phyloP scores from a whole-genome alignment of 2,329 filamentous ascomycete species.

The Pseudogymnoascus sp. region DNA sequence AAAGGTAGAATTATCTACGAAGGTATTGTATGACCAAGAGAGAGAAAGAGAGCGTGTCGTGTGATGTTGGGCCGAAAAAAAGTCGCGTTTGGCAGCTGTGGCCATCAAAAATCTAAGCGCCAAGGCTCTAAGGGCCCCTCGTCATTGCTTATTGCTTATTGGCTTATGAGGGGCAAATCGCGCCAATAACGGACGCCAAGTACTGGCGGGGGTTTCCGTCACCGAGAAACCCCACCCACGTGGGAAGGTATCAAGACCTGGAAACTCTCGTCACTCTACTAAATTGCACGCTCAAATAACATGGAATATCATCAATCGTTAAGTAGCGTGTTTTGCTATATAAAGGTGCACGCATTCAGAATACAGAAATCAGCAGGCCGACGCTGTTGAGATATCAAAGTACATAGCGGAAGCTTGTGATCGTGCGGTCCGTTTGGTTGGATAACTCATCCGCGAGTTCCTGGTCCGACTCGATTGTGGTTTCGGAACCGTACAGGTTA shows the following conservation, averaged over 20 bases:
- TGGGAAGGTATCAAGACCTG: no score
- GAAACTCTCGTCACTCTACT: no score
- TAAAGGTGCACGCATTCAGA: neutral
- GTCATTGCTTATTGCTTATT: neutral
- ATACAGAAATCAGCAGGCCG: neutral
- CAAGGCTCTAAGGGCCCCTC: neutral
- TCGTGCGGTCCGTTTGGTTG: constrained; percentile 2
- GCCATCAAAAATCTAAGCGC: neutral
- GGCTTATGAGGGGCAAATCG: neutral
- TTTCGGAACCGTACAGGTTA: neutral
- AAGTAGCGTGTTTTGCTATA: neutral
- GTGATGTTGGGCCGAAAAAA: neutral
- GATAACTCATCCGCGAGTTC: constrained; percentile 10
- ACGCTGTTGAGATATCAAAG: neutral
- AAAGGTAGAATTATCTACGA: neutral
- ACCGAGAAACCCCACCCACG: no score
- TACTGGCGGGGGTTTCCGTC: neutral
- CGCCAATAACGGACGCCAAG: neutral
- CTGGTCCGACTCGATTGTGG: neutral
- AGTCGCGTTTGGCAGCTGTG: neutral
- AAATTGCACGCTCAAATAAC: neutral
- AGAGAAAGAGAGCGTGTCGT: neutral
- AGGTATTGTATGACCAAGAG: neutral
- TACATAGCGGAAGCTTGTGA: neutral
- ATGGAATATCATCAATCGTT: neutral